Percentiles rank a stretch among this genome's conserved stretches.
Conservation (phyloP, 73 alveolate species). For the Halteria grandinella region DNA sequence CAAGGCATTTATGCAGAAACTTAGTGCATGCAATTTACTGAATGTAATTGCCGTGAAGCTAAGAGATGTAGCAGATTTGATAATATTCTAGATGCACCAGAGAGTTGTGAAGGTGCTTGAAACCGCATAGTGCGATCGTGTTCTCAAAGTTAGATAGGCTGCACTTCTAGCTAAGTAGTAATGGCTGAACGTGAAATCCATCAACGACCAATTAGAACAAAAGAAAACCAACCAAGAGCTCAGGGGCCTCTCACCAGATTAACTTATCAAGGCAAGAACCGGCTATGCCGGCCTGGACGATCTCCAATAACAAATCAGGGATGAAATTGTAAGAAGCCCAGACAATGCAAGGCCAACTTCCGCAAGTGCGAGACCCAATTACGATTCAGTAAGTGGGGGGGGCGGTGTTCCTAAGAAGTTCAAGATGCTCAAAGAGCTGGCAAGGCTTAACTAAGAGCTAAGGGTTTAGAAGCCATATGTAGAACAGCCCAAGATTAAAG, state of each 20-base stretch:
- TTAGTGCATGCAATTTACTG: conserved; percentile 58
- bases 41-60: conserved; percentile 42
- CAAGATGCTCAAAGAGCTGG: conserved; percentile 43
- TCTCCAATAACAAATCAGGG: conserved; percentile 26
- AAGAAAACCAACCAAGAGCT: conserved; percentile 42
- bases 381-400: no score
- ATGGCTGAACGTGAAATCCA: conserved; percentile 57
- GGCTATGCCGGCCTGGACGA: conserved; percentile 45
- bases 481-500: conserved; percentile 19
- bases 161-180: conserved; percentile 57
- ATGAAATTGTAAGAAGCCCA: no score
- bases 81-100: conserved; percentile 47
- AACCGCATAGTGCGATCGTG: conserved; percentile 57
- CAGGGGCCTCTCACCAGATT: conserved; percentile 46
- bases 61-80: conserved; percentile 65
- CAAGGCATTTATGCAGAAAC: conserved; percentile 35
- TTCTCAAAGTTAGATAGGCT: conserved; percentile 61
- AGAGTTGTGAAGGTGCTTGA: conserved; percentile 45
- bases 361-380: no score
- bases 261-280: conserved; percentile 58
- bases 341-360: no score
- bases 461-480: conserved; percentile 45
- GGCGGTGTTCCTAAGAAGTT: conserved; percentile 23
- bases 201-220: conserved; percentile 39
- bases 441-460: conserved; percentile 32